Conservation (phyloP, 257 asterid species). For the Rubia yunnanensis region DNA sequence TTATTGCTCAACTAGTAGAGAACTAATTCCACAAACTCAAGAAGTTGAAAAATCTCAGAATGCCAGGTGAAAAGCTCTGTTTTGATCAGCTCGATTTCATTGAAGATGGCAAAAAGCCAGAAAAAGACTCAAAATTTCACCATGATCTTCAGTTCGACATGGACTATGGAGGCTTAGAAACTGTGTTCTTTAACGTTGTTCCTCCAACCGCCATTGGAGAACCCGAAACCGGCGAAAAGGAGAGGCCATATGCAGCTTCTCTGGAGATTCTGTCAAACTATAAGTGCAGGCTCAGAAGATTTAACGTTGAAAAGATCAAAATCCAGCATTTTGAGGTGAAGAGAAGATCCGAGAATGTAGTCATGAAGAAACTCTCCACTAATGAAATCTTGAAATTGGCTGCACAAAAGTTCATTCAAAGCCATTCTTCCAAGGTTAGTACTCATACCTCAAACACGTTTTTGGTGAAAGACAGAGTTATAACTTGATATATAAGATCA, state of each 20-base stretch:
- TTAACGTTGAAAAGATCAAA: slow-evolving; percentile 15
- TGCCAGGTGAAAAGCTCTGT: not conserved
- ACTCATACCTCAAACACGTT: too few species aligned
- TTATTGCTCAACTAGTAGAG: not conserved
- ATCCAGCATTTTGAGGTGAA: slow-evolving; percentile 1
- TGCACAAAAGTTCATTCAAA: slow-evolving; percentile 39
- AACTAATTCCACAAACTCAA: not conserved
- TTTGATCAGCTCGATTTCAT: slow-evolving; percentile 5
- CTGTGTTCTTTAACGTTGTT: slow-evolving; percentile 12
- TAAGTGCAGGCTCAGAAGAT: slow-evolving; percentile 27
- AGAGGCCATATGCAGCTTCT: not conserved
- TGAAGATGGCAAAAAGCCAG: not conserved
- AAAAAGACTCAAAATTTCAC: not conserved
- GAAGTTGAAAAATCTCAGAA: not conserved
- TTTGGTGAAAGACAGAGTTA: slow-evolving; percentile 10
- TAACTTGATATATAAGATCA: slow-evolving; percentile 2
- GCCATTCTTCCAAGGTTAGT: not conserved
- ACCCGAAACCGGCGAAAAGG: not conserved
- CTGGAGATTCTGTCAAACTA: slow-evolving; percentile 38
- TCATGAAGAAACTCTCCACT: slow-evolving; percentile 12
- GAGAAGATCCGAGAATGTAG: not conserved
- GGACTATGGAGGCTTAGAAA: slow-evolving; percentile 18
- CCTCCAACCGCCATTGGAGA: slow-evolving; percentile 4
- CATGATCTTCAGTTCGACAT: not conserved
- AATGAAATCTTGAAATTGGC: slow-evolving; percentile 35